A percentile compares a stretch with the other conserved stretches of the same genome.
These are phyloP conservation scores for Ustilaginoidea virens DNA, from an alignment of 2,329 filamentous ascomycete genomes.

Conservation along the genomic window DNA sequence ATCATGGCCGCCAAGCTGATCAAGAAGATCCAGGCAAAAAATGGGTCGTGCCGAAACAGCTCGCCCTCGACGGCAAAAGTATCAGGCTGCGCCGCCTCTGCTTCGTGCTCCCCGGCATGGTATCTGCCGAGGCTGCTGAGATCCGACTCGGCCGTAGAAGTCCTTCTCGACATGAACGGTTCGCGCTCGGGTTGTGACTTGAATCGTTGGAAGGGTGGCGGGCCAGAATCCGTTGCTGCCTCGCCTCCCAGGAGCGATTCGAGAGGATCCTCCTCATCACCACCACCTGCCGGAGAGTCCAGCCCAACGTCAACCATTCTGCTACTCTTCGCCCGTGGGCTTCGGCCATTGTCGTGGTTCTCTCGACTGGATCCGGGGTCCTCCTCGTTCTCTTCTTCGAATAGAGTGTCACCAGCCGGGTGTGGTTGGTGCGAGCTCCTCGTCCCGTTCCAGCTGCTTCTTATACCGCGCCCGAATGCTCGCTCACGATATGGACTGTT, in stretches of 20 bases:
- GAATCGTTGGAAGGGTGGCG: conserved; percentile 49
- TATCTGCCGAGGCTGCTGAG: conserved; percentile 22
- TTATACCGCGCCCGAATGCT: conserved; percentile 36
- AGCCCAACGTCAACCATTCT: conserved; percentile 82
- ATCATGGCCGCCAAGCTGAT: conserved; percentile 74
- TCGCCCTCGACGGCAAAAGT: conserved; percentile 46
- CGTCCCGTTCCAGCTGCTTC: conserved; percentile 49
- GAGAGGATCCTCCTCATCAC: conserved; percentile 40
- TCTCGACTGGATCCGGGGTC: conserved; percentile 19
- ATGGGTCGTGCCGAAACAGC: conserved; percentile 69
- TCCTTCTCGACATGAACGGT: conserved; percentile 23
- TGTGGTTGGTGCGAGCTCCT: conserved; percentile 21
- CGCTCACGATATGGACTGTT: conserved; percentile 28
- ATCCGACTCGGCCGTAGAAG: conserved; percentile 32
- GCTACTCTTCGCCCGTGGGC: conserved; percentile 34
- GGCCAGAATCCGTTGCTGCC: conserved; percentile 32
- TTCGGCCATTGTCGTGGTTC: conserved; percentile 12
- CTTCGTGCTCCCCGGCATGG: conserved; percentile 20
- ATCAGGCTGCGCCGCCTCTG: conserved; percentile 18
- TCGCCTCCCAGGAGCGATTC: conserved; percentile 43
- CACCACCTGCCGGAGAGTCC: conserved; percentile 46
- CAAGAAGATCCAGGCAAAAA: conserved; percentile 83
- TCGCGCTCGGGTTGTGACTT: conserved; percentile 22
- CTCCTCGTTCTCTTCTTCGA: conserved; percentile 29
- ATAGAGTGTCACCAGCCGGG: conserved; percentile 15